Percentiles rank a stretch among this genome's conserved stretches.
These are phyloP conservation scores for Bothriochloa decipiens DNA, from an alignment of 176 grass and related monocot genomes.

Conservation along the genomic window DNA sequence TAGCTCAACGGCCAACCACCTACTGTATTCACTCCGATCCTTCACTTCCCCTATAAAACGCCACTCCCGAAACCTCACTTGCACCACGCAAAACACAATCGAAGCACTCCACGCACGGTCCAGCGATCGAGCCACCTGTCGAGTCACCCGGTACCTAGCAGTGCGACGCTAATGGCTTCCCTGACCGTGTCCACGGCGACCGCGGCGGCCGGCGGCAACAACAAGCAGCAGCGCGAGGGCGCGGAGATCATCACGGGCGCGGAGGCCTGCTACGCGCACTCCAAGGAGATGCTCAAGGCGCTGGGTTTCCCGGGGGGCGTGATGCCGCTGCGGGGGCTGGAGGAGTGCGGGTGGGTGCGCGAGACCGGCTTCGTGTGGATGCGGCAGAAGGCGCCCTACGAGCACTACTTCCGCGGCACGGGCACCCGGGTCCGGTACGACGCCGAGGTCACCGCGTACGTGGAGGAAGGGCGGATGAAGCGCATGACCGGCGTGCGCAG, in stretches of 20 bases:
- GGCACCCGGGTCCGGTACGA: conserved; percentile 74
- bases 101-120: too few relatives aligned
- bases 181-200: conserved; percentile 34
- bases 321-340: conserved; percentile 77
- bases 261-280: conserved; percentile 74
- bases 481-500: conserved; percentile 81
- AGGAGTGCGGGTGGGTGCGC: conserved; percentile 80
- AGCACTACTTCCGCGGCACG: conserved; percentile 76
- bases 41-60: conserved; percentile 33
- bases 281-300: conserved; percentile 69
- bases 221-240: conserved; percentile 44
- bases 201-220: not conserved
- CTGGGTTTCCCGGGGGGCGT: conserved; percentile 77
- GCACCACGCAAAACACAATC: not conserved
- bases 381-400: conserved; percentile 72
- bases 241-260: conserved; percentile 72
- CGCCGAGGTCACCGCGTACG: conserved; percentile 81
- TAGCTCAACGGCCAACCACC: conserved; percentile 53
- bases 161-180: conserved; percentile 51
- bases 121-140: not conserved
- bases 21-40: not conserved
- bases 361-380: conserved; percentile 96
- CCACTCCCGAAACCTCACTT: not conserved
- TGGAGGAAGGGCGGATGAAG: conserved; percentile 86
- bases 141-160: not conserved